These are phyloP conservation scores for Curvularia sp. DNA, from an alignment of 2,329 filamentous ascomycete genomes.

Conservation along the genomic window DNA sequence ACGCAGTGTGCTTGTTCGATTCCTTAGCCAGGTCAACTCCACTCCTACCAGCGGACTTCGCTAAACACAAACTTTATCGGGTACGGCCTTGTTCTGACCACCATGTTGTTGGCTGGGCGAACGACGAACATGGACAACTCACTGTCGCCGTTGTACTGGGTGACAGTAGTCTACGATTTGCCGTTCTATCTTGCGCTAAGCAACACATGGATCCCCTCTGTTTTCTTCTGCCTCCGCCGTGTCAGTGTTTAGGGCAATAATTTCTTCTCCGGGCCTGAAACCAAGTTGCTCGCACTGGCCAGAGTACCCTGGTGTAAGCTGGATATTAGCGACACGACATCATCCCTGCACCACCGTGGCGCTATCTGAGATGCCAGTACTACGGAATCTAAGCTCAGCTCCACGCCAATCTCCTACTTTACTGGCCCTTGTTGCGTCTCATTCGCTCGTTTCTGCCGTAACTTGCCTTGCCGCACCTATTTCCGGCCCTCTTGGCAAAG, in stretches of 20 bases:
- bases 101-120: slow-evolving; percentile 6
- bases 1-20: slow-evolving; percentile 2
- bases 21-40: not conserved
- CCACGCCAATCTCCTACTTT: slow-evolving; percentile 17
- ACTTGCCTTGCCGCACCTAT: slow-evolving; percentile 24
- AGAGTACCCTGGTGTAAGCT: slow-evolving; percentile 8
- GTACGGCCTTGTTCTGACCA: slow-evolving; percentile 5
- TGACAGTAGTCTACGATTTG: not conserved
- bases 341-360: slow-evolving; percentile 25
- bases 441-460: slow-evolving; percentile 20
- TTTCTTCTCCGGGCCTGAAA: slow-evolving; percentile 12
- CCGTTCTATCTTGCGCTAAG: not conserved
- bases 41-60: slow-evolving; percentile 20
- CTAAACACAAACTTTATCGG: slow-evolving; percentile 8
- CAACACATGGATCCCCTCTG: slow-evolving; percentile 2
- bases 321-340: slow-evolving; percentile 6
- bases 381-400: slow-evolving; percentile 27
- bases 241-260: not conserved
- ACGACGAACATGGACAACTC: not conserved
- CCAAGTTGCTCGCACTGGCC: slow-evolving; percentile 9
- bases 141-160: slow-evolving; percentile 4
- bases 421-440: slow-evolving; percentile 4
- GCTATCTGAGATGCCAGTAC: slow-evolving; percentile 21
- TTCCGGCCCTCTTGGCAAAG: slow-evolving; percentile 21
- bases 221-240: not conserved